Base-by-base conservation (phyloP, 2,329 filamentous ascomycete species). In the Sporothrix sp. region DNA sequence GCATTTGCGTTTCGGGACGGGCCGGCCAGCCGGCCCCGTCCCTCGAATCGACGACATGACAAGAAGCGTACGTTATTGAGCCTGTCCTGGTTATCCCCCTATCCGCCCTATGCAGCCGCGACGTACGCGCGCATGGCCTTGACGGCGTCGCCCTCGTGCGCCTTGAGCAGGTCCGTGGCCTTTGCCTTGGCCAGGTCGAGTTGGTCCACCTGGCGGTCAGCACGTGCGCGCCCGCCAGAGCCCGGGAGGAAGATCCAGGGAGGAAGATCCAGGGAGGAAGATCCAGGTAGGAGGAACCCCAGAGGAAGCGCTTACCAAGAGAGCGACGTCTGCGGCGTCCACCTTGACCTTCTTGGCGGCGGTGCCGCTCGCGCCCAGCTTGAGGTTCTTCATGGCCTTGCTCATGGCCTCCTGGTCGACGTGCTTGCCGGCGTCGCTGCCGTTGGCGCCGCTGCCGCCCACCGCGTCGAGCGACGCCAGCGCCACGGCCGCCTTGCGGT, bases 401-500 rank as follows among this genome's bases (percentile, higher is more conserved):
- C 72, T 79, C 47, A 85, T 75, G 56, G 85, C 85, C 54, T 83
- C 83, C 48, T 78, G 70, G 63, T 89, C 84, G 58, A 85, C 78
- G 55, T 81, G 71, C 55, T 78, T 75, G 60, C 76, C 74, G 42
- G 67, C 62, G n/a, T 66, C 61, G 38, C 77, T 75, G 60, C 76
- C 74, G 42, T 67, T 62, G n/a, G 66, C 61, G 38, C 70, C 66
- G 3, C 67, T 61, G 16, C 66, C 62, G 30, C 69, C 71, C 33
- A 67, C 64, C 38, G 70, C 65, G 62, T 87, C 84, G 58, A 90
- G 80, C 54, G 75, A 78, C 43, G 82, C 84, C 53, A 89, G 78
- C 27, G 85, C 85, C 7, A 81, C 82, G 36, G 83, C 83, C 40
- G 84, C 83, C 67, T 87, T 87, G 66, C 84, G 81, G 68, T 87